Evolutionary conservation across 169 alveolate species (phyloP).

Genomic region (Eimeria praecox): DNA sequence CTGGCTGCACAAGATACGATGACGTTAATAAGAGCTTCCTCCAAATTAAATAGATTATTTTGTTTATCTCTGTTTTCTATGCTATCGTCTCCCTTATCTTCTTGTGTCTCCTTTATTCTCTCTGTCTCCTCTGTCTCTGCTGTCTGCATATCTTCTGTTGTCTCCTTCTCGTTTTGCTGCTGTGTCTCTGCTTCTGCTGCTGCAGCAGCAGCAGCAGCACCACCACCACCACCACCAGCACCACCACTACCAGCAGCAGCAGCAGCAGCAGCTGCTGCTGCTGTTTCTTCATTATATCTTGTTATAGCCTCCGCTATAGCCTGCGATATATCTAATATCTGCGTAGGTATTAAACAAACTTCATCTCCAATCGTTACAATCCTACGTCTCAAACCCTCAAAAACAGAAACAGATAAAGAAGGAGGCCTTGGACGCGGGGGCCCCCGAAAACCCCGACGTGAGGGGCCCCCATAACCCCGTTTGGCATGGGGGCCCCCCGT

Average conservation of each 20-base stretch:
- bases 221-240: background rate
- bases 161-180: background rate
- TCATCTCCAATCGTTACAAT: constrained; percentile 5
- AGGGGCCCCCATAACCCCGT: no score
- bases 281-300: background rate
- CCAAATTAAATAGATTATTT: background rate
- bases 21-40: background rate
- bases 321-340: background rate
- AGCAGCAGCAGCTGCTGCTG: background rate
- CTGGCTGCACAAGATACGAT: constrained; percentile 4
- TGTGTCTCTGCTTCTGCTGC: background rate
- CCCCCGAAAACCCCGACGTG: background rate
- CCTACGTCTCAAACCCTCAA: background rate
- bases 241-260: background rate
- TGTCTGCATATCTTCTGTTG: background rate
- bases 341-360: constrained; percentile 3
- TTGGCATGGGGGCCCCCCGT: no score
- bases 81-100: no score
- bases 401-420: background rate
- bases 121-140: background rate
- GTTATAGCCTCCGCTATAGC: background rate
- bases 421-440: background rate
- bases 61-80: no score
- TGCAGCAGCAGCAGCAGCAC: background rate
- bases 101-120: background rate